These are phyloP conservation scores for Metschnikowia vanudenii DNA, from an alignment of 805 yeast genomes.

Conservation along the genomic window DNA sequence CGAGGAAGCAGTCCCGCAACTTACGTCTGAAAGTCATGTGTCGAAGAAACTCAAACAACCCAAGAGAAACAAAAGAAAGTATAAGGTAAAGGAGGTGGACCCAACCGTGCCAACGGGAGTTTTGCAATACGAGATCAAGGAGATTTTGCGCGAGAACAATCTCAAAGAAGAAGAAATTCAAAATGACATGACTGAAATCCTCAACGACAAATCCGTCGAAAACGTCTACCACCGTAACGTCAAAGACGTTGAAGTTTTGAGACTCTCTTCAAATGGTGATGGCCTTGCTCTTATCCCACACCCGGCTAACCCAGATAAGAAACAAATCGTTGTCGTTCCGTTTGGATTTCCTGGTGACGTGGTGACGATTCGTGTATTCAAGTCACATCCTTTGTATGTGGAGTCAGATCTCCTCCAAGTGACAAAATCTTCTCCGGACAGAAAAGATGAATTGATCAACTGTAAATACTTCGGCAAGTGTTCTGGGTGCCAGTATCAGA, in stretches of 20 bases:
- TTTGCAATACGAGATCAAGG: slow-evolving; percentile 68
- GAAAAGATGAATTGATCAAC: slow-evolving; percentile 59
- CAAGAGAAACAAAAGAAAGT: slow-evolving; percentile 44
- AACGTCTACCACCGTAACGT: slow-evolving; percentile 58
- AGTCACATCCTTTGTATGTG: slow-evolving; percentile 70
- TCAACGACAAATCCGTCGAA: slow-evolving; percentile 55
- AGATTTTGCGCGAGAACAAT: slow-evolving; percentile 44
- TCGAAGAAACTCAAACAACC: slow-evolving; percentile 22
- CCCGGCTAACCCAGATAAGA: slow-evolving; percentile 45
- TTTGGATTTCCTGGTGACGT: slow-evolving; percentile 86
- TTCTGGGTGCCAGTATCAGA: slow-evolving; percentile 94
- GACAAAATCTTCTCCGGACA: slow-evolving; percentile 27
- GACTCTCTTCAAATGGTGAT: slow-evolving; percentile 78
- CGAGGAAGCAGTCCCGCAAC: slow-evolving; percentile 1
- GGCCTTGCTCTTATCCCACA: slow-evolving; percentile 72
- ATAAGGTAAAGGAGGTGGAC: slow-evolving; percentile 63
- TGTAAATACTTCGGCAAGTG: slow-evolving; percentile 90
- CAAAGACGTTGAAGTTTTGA: slow-evolving; percentile 53
- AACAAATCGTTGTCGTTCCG: slow-evolving; percentile 76
- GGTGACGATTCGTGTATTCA: slow-evolving; percentile 67
- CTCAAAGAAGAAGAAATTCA: slow-evolving; percentile 42
- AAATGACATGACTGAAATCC: slow-evolving; percentile 64
- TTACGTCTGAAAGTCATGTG: background rate
- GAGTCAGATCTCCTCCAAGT: slow-evolving; percentile 72
- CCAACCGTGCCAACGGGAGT: slow-evolving; percentile 81